phyloP scores from a whole-genome alignment of 306 rosid genomes.

The Pterocarpus santalinus region DNA sequence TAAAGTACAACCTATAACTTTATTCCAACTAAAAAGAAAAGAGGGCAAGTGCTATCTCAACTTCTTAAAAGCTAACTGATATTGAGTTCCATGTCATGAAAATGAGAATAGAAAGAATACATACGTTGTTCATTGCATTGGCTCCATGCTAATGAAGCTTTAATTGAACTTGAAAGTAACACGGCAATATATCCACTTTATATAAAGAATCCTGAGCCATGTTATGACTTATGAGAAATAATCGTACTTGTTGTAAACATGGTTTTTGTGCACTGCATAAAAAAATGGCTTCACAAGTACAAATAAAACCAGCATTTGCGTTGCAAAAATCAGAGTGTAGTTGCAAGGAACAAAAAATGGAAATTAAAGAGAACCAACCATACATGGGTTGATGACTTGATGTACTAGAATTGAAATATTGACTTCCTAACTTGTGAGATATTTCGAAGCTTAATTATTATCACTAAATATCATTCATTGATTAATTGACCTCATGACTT shows the following conservation, averaged over 20 bases:
- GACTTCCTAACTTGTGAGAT: neutral
- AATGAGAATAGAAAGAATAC: too few species aligned
- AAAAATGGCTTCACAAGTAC: neutral
- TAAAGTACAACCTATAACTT: neutral
- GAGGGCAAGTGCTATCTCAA: neutral
- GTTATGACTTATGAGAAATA: neutral
- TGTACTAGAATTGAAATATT: neutral
- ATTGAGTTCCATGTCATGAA: neutral
- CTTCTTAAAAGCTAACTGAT: neutral
- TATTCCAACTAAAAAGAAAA: neutral
- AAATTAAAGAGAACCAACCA: neutral
- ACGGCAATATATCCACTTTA: neutral
- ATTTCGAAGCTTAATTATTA: neutral
- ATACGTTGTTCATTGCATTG: too few species aligned
- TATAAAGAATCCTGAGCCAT: neutral
- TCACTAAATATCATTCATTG: neutral
- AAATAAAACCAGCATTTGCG: neutral
- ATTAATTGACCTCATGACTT: neutral
- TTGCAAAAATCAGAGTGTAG: neutral
- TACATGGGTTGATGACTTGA: neutral
- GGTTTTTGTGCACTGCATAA: neutral
- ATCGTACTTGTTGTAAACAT: neutral
- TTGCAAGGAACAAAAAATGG: neutral
- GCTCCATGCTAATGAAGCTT: too few species aligned
- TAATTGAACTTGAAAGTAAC: too few species aligned